Evolutionary conservation across 768 basidiomycete genomes (phyloP).

Genomic region (Cystofilobasidium capitatum): DNA sequence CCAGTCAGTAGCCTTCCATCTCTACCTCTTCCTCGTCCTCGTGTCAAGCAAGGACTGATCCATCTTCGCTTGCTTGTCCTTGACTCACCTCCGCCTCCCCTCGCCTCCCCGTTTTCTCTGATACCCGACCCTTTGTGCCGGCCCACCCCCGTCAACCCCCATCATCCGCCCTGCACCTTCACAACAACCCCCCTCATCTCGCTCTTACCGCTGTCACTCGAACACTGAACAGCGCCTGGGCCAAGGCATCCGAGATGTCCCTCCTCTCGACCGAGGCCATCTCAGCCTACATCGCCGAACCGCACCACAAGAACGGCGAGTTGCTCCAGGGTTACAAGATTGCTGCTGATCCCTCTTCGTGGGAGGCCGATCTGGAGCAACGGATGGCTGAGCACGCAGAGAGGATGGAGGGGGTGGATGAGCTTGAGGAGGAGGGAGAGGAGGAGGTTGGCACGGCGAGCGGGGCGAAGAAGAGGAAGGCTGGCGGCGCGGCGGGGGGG

Average conservation of each 20-base stretch:
- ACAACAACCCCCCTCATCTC: neutral
- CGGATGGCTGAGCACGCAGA: constrained; percentile 45
- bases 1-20: constrained; percentile 54
- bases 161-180: neutral
- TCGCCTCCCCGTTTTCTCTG: constrained; percentile 22
- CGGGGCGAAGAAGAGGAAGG: constrained; percentile 41
- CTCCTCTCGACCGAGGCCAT: constrained; percentile 70
- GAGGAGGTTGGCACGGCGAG: constrained; percentile 30
- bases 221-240: too few relatives aligned
- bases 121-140: neutral
- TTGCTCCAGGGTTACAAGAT: constrained; percentile 59
- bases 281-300: constrained; percentile 66
- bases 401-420: constrained; percentile 57
- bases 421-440: constrained; percentile 53
- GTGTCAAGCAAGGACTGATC: neutral
- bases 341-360: constrained; percentile 60
- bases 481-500: constrained; percentile 39
- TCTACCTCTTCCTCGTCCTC: neutral
- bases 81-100: neutral
- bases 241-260: too few relatives aligned
- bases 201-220: neutral
- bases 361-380: constrained; percentile 46
- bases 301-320: constrained; percentile 61
- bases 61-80: neutral
- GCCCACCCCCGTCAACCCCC: neutral